Conservation (phyloP, 2,329 filamentous ascomycete genomes). For the Fusarium tricinctum region DNA sequence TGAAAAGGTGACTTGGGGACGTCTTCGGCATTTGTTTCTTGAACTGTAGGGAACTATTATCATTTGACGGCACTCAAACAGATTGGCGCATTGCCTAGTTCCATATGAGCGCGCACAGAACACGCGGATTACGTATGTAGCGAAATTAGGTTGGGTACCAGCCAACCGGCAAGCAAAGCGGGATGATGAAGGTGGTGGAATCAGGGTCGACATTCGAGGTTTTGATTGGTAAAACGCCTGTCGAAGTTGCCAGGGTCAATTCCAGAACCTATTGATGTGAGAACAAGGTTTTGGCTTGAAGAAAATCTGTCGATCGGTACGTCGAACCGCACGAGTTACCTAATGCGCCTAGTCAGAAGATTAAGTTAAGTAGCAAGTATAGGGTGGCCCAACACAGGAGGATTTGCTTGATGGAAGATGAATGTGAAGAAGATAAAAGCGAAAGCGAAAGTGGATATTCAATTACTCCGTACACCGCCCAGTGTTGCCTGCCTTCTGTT, state of each 20-base stretch:
- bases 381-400: background rate
- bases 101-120: conserved; percentile 23
- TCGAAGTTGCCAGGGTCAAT: conserved; percentile 40
- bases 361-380: background rate
- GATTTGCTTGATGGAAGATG: background rate
- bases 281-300: conserved; percentile 47
- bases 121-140: conserved; percentile 36
- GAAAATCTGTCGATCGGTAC: conserved; percentile 48
- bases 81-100: conserved; percentile 29
- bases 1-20: conserved; percentile 11
- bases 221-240: conserved; percentile 37
- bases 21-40: conserved; percentile 27
- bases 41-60: conserved; percentile 8
- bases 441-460: background rate
- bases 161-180: conserved; percentile 39
- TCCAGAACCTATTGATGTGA: conserved; percentile 46
- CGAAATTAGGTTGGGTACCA: conserved; percentile 41
- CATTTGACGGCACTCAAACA: conserved; percentile 19
- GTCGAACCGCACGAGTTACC: conserved; percentile 36
- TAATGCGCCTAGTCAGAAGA: conserved; percentile 1
- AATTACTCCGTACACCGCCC: background rate
- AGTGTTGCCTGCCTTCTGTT: background rate
- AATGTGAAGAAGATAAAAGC: background rate
- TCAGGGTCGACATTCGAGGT: conserved; percentile 2
- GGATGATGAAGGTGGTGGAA: conserved; percentile 40